phyloP scores from a whole-genome alignment of 805 yeast species.

The Metschnikowia sp. region DNA sequence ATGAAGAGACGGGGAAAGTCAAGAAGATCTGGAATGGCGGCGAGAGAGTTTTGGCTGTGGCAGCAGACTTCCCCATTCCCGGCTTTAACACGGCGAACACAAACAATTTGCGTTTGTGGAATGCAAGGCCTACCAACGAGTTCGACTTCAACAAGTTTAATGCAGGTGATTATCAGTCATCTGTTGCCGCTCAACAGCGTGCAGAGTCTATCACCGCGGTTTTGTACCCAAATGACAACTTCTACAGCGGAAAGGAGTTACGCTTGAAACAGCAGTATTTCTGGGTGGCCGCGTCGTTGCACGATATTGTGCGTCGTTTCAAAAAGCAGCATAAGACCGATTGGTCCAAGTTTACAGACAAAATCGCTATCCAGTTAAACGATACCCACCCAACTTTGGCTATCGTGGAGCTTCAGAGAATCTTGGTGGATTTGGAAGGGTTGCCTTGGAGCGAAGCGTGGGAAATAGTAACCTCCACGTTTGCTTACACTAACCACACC shows the following conservation, averaged over 20 bases:
- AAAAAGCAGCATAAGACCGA: constrained; percentile 67
- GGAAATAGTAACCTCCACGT: constrained; percentile 73
- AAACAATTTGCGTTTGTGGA: constrained; percentile 88
- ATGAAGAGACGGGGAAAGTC: constrained; percentile 51
- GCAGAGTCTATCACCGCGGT: constrained; percentile 94
- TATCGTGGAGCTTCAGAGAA: constrained; percentile 82
- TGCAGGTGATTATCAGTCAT: constrained; percentile 83
- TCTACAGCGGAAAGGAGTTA: constrained; percentile 84
- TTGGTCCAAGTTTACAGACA: constrained; percentile 81
- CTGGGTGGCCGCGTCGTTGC: constrained; percentile 94
- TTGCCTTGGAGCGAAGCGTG: constrained; percentile 83
- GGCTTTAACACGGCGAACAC: constrained; percentile 82
- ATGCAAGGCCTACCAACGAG: constrained; percentile 84
- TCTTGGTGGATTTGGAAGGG: constrained; percentile 79
- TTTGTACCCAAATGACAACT: constrained; percentile 90
- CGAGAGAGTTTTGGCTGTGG: constrained; percentile 84
- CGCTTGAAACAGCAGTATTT: constrained; percentile 93
- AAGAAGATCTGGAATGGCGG: constrained; percentile 81
- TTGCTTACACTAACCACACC: constrained; percentile 93
- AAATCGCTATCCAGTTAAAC: constrained; percentile 87
- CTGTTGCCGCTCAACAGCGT: constrained; percentile 78
- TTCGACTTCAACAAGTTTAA: constrained; percentile 90
- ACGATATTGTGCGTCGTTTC: constrained; percentile 86
- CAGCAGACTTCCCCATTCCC: constrained; percentile 90
- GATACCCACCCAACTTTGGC: constrained; percentile 96